These are phyloP conservation scores for Chloropicon primus DNA, from an alignment of 139 green algal species.

Conservation along the genomic window DNA sequence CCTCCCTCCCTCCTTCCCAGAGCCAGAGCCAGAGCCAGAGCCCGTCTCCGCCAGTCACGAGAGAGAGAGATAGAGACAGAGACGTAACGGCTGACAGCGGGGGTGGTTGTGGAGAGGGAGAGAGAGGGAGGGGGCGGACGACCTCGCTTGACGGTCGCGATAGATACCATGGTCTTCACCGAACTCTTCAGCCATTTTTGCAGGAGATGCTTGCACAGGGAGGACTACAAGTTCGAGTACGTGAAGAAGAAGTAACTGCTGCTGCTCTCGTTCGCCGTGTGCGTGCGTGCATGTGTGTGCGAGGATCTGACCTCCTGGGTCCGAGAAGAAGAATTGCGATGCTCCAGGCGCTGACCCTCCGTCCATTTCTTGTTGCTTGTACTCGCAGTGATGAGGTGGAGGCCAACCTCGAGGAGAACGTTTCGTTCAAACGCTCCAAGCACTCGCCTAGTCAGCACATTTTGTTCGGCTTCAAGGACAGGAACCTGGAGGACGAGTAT, in stretches of 20 bases:
- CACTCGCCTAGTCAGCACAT: background rate
- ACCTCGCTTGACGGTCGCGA: too few relatives aligned
- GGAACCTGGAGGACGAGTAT: background rate
- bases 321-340: too few relatives aligned
- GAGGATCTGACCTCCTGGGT: too few relatives aligned
- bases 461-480: background rate
- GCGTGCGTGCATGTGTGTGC: too few relatives aligned
- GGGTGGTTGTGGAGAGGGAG: background rate
- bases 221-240: background rate
- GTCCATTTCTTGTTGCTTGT: too few relatives aligned
- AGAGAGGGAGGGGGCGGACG: too few relatives aligned
- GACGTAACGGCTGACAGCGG: background rate
- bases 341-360: too few relatives aligned
- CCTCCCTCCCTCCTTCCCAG: too few relatives aligned
- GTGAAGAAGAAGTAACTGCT: too few relatives aligned
- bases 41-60: too few relatives aligned
- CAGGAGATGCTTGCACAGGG: background rate
- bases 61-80: background rate
- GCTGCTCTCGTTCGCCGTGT: too few relatives aligned
- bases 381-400: background rate
- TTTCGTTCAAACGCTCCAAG: background rate
- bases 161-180: too few relatives aligned
- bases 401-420: background rate
- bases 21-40: background rate
- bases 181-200: background rate